phyloP scores from a whole-genome alignment of 2,329 filamentous ascomycete species.

The Penicillium sp. region DNA sequence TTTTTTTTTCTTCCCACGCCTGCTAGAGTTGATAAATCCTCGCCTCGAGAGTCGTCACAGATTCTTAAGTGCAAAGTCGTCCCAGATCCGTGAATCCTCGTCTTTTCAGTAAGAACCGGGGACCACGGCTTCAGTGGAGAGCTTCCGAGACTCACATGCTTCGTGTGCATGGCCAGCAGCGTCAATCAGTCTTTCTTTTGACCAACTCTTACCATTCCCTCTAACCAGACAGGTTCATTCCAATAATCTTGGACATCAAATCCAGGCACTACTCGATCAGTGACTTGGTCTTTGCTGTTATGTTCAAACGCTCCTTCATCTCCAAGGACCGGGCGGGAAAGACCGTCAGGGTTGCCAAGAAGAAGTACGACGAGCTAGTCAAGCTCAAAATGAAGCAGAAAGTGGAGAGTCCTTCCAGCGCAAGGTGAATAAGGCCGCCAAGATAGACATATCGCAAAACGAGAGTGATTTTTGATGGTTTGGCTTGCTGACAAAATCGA shows the following conservation, averaged over 20 bases:
- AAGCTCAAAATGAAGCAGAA: conserved; percentile 89
- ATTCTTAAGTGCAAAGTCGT: conserved; percentile 53
- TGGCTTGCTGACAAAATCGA: conserved; percentile 17
- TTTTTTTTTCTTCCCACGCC: conserved; percentile 52
- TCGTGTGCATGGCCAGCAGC: conserved; percentile 55
- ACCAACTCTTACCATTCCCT: conserved; percentile 43
- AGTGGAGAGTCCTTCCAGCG: conserved; percentile 62
- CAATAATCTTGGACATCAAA: conserved; percentile 49
- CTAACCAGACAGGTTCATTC: conserved; percentile 39
- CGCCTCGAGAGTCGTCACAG: conserved; percentile 28
- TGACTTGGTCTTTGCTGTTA: conserved; percentile 50
- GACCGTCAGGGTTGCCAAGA: conserved; percentile 75
- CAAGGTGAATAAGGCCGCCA: conserved; percentile 39
- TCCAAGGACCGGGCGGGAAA: conserved; percentile 86
- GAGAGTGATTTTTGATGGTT: not conserved
- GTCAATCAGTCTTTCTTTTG: conserved; percentile 39
- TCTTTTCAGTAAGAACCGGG: conserved; percentile 34
- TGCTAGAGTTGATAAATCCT: conserved; percentile 43
- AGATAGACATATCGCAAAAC: too few relatives aligned
- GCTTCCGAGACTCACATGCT: conserved; percentile 55
- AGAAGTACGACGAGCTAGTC: conserved; percentile 72
- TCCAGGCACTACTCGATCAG: conserved; percentile 38
- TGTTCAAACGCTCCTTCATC: conserved; percentile 93
- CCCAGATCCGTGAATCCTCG: conserved; percentile 29
- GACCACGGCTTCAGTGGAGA: conserved; percentile 40